These are phyloP conservation scores for Eimeria falciformis DNA, from an alignment of 169 alveolate species.

Conservation along the genomic window DNA sequence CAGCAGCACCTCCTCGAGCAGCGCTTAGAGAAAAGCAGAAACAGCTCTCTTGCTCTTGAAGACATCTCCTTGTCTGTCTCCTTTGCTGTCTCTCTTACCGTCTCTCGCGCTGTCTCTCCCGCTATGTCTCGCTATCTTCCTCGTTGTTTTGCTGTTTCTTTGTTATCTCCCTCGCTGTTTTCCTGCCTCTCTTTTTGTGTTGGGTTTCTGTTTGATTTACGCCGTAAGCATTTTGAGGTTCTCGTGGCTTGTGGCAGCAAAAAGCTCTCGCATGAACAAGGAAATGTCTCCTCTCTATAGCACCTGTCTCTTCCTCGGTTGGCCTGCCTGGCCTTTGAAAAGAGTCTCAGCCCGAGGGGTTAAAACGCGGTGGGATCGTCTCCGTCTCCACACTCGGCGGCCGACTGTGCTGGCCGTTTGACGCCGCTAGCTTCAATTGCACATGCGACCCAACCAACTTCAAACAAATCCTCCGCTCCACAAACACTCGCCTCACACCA, in stretches of 20 bases:
- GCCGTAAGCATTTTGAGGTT: background rate
- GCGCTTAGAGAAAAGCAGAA: no score
- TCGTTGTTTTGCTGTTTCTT: background rate
- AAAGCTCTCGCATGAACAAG: background rate
- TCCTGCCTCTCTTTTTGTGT: background rate
- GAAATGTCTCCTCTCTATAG: background rate
- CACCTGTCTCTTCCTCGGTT: background rate
- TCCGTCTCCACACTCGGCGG: no score
- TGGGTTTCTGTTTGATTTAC: background rate
- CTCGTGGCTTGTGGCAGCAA: background rate
- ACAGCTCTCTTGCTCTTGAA: no score
- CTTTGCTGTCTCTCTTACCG: no score
- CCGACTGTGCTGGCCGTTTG: no score
- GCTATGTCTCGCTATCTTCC: background rate
- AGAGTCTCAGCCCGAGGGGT: no score
- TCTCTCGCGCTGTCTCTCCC: background rate
- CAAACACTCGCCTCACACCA: background rate
- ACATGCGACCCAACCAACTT: background rate
- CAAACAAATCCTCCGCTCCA: background rate
- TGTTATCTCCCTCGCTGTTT: background rate
- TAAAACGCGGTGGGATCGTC: no score
- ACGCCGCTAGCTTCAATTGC: no score
- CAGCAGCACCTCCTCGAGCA: no score
- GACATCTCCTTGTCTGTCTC: no score
- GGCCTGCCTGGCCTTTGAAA: no score